phyloP scores from a whole-genome alignment of 805 yeast genomes.

The Schizosaccharomyces japonicus region DNA sequence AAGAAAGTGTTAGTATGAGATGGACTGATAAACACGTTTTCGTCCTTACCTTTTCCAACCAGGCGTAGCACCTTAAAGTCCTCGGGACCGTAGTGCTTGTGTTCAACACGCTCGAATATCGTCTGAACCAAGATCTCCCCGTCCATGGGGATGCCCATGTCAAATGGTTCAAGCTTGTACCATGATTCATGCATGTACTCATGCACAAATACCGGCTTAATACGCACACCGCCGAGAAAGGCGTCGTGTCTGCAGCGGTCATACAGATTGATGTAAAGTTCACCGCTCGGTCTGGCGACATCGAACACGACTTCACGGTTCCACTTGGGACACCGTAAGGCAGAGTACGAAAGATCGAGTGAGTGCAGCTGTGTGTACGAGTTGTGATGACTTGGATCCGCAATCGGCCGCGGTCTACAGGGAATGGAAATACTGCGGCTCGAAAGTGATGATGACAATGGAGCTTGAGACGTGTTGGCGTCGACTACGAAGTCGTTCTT shows the following conservation, averaged over 20 bases:
- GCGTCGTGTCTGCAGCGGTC: slow-evolving; percentile 63
- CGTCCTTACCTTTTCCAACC: slow-evolving; percentile 36
- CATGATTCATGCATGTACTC: slow-evolving; percentile 36
- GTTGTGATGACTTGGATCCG: background rate
- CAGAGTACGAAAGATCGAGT: background rate
- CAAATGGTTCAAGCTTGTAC: slow-evolving; percentile 50
- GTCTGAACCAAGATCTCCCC: slow-evolving; percentile 61
- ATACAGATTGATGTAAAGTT: slow-evolving; percentile 72
- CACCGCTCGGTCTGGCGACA: slow-evolving; percentile 54
- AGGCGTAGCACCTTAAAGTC: slow-evolving; percentile 82
- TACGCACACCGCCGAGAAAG: slow-evolving; percentile 63
- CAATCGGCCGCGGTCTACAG: slow-evolving; percentile 10
- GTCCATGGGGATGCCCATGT: slow-evolving; percentile 46
- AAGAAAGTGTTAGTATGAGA: background rate
- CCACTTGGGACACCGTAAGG: slow-evolving; percentile 37
- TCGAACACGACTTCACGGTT: slow-evolving; percentile 83
- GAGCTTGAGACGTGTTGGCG: too few species aligned
- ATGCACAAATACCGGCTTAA: slow-evolving; percentile 30
- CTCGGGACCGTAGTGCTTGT: slow-evolving; percentile 70
- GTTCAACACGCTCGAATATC: slow-evolving; percentile 43
- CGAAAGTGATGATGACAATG: slow-evolving; percentile 22
- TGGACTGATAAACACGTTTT: background rate
- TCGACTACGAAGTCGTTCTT: slow-evolving; percentile 69
- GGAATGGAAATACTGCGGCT: slow-evolving; percentile 28
- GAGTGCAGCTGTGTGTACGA: background rate